These are phyloP conservation scores for Dalbergia oliveri DNA, from an alignment of 306 rosid genomes.

Conservation along the genomic window DNA sequence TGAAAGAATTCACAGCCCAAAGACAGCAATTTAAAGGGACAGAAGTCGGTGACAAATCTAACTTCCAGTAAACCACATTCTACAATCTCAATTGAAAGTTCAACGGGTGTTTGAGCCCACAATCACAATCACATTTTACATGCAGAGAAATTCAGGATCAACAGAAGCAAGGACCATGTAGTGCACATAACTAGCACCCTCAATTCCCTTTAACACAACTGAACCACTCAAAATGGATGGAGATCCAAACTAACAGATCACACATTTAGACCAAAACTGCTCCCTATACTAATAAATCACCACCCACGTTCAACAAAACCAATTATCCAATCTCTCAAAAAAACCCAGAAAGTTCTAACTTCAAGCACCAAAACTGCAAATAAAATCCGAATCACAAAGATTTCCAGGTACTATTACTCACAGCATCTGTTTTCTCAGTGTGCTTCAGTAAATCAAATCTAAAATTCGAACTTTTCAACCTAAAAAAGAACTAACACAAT, in stretches of 20 bases:
- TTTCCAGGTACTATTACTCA: background rate
- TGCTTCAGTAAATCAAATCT: background rate
- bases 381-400: background rate
- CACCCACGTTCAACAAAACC: background rate
- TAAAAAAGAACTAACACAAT: background rate
- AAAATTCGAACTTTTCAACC: background rate
- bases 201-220: background rate
- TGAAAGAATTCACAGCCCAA: background rate
- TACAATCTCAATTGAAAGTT: slow-evolving; percentile 5
- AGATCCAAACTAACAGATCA: slow-evolving; percentile 14
- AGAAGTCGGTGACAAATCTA: slow-evolving; percentile 2
- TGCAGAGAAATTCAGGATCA: slow-evolving; percentile 17
- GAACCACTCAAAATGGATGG: background rate
- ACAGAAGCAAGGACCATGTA: slow-evolving; percentile 2
- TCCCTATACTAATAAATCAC: background rate
- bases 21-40: slow-evolving; percentile 5
- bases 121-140: background rate
- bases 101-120: background rate
- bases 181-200: background rate
- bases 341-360: slow-evolving; percentile 4
- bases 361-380: background rate
- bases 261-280: background rate
- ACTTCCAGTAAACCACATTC: background rate
- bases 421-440: background rate
- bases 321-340: background rate